Percentiles rank a stretch among this genome's conserved stretches.
Conservation (phyloP, 179 eudicot species). For the Carnegiea gigantea region DNA sequence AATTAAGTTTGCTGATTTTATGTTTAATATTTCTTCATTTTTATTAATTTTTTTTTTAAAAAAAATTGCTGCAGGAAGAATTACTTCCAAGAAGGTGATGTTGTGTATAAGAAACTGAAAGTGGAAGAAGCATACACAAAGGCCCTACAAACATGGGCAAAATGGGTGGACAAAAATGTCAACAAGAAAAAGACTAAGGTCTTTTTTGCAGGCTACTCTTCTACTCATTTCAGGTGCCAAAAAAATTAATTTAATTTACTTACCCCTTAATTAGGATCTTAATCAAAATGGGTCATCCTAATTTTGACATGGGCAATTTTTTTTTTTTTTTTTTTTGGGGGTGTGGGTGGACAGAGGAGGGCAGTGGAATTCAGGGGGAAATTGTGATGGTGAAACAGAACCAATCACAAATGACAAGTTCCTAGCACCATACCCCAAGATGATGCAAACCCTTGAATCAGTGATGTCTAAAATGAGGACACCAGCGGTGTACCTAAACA, state of each 20-base stretch:
- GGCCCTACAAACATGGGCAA: constrained; percentile 65
- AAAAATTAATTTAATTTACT: background rate
- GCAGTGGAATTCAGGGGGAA: constrained; percentile 67
- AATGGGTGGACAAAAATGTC: constrained; percentile 57
- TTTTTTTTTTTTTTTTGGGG: background rate
- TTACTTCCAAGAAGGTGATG: constrained; percentile 54
- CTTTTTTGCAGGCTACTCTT: constrained; percentile 60
- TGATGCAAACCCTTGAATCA: constrained; percentile 51
- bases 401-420: constrained; percentile 48
- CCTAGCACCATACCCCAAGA: constrained; percentile 48
- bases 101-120: constrained; percentile 38
- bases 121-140: constrained; percentile 55
- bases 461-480: constrained; percentile 54
- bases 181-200: constrained; percentile 45
- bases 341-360: constrained; percentile 45
- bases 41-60: background rate
- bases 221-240: constrained; percentile 58
- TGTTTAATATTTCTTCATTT: background rate
- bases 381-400: constrained; percentile 47
- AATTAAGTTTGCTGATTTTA: background rate
- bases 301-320: background rate
- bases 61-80: constrained; percentile 34
- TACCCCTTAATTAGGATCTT: background rate
- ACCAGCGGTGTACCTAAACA: constrained; percentile 50
- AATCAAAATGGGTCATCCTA: background rate